These are phyloP conservation scores for Paraglomus occultum DNA, from an alignment of 192 early-diverging fungal species.

Conservation along the genomic window DNA sequence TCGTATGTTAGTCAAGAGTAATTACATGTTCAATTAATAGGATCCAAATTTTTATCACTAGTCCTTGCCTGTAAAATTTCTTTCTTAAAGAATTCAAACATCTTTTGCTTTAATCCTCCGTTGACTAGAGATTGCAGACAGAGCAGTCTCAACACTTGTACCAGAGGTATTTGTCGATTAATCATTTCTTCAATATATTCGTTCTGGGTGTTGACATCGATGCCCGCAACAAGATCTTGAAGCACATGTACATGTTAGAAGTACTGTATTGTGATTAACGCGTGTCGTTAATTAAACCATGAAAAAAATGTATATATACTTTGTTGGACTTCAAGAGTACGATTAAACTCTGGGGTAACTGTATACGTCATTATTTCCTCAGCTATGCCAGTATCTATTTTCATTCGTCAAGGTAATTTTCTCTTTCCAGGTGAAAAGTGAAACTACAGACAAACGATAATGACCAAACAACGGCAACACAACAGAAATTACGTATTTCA, in stretches of 20 bases:
- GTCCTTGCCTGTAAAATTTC: slow-evolving; percentile 72
- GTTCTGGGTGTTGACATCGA: slow-evolving; percentile 57
- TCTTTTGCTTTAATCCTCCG: slow-evolving; percentile 80
- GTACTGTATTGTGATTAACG: background rate
- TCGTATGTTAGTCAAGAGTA: background rate
- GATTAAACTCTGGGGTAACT: slow-evolving; percentile 78
- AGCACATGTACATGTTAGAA: slow-evolving; percentile 21
- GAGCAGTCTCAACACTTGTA: slow-evolving; percentile 76
- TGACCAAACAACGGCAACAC: background rate
- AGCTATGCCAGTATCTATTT: slow-evolving; percentile 69
- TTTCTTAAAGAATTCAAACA: slow-evolving; percentile 76
- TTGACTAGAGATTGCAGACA: slow-evolving; percentile 82
- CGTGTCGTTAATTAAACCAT: background rate
- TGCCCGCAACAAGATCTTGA: slow-evolving; percentile 71
- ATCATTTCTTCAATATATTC: slow-evolving; percentile 90
- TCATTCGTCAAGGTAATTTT: background rate
- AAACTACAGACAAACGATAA: background rate
- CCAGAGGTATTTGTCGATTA: slow-evolving; percentile 66
- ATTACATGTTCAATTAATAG: background rate
- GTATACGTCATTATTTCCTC: slow-evolving; percentile 82
- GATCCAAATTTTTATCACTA: background rate
- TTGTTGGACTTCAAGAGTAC: slow-evolving; percentile 86
- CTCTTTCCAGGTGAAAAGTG: background rate
- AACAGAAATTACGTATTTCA: background rate
- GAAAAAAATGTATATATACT: slow-evolving; percentile 43